Percentiles rank a stretch among this genome's conserved stretches.
Evolutionary conservation across 441 rosid genomes (phyloP).

Genomic region (Populus hybrid): DNA sequence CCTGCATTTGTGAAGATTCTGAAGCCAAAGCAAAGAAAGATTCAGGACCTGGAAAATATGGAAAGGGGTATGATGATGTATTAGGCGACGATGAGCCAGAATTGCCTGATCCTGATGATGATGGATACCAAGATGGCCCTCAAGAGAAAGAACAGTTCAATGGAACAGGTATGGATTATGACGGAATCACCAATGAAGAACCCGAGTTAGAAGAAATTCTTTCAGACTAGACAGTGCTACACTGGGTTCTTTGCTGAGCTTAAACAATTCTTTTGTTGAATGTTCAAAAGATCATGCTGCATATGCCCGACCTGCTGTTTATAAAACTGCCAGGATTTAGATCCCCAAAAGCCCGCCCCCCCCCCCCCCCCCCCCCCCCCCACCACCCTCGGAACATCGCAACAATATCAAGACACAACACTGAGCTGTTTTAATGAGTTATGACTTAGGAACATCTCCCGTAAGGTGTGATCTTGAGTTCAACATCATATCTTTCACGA

Average conservation of each 20-base stretch:
- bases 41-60: constrained; percentile 40
- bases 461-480: not conserved
- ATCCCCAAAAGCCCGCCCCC: no score
- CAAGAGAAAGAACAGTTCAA: constrained; percentile 40
- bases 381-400: not conserved
- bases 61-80: constrained; percentile 40
- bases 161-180: constrained; percentile 61
- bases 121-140: constrained; percentile 43
- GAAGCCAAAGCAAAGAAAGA: constrained; percentile 42
- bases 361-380: no score
- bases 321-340: constrained; percentile 8
- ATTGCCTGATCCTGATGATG: constrained; percentile 25
- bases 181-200: constrained; percentile 53
- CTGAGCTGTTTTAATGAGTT: not conserved
- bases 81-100: constrained; percentile 33
- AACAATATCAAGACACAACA: not conserved
- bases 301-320: not conserved
- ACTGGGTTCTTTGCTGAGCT: not conserved
- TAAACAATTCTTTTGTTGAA: not conserved
- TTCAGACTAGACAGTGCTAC: constrained; percentile 49
- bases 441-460: not conserved
- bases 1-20: no score
- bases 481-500: no score
- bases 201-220: constrained; percentile 79
- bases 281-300: not conserved